A percentile compares a stretch with the other conserved stretches of the same genome.
Evolutionary conservation across 176 grass and related monocot genomes (phyloP).

Genomic region (Oropetium thomaeum): DNA sequence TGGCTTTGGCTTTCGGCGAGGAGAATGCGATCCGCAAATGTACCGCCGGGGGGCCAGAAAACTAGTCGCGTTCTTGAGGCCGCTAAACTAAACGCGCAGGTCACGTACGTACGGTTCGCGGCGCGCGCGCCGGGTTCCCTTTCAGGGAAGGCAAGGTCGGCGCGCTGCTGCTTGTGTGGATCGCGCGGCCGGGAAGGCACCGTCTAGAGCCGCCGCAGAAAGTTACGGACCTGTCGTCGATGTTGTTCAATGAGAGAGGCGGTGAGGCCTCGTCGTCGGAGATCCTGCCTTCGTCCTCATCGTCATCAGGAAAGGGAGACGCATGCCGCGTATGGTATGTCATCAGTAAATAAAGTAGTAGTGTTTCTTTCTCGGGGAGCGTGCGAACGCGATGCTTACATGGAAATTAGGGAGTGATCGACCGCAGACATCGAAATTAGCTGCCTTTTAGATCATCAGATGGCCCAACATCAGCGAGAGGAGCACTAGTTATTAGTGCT

Average conservation of each 20-base stretch:
- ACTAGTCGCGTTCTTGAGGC: not conserved
- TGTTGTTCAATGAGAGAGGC: not conserved
- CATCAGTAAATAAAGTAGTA: too few species aligned
- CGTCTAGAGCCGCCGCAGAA: not conserved
- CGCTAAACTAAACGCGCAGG: not conserved
- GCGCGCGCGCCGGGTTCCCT: not conserved
- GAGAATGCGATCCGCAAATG: not conserved
- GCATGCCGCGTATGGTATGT: not conserved
- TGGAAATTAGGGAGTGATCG: not conserved
- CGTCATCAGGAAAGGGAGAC: slow-evolving; percentile 11
- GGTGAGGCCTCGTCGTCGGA: not conserved
- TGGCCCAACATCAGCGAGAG: not conserved
- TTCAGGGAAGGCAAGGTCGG: slow-evolving; percentile 14
- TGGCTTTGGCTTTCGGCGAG: not conserved
- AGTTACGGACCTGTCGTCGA: not conserved
- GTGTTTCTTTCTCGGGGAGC: slow-evolving; percentile 24
- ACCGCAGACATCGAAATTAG: too few species aligned
- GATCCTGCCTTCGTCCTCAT: too few species aligned
- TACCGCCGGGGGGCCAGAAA: slow-evolving; percentile 18
- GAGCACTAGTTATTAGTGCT: not conserved
- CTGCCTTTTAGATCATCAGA: too few species aligned
- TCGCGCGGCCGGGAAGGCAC: not conserved
- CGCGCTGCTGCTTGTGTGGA: not conserved
- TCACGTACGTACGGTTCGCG: not conserved
- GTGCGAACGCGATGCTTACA: slow-evolving; percentile 15